Evolutionary conservation across 331 rosid genomes (phyloP).

Genomic region (Pyracantha coccinea): DNA sequence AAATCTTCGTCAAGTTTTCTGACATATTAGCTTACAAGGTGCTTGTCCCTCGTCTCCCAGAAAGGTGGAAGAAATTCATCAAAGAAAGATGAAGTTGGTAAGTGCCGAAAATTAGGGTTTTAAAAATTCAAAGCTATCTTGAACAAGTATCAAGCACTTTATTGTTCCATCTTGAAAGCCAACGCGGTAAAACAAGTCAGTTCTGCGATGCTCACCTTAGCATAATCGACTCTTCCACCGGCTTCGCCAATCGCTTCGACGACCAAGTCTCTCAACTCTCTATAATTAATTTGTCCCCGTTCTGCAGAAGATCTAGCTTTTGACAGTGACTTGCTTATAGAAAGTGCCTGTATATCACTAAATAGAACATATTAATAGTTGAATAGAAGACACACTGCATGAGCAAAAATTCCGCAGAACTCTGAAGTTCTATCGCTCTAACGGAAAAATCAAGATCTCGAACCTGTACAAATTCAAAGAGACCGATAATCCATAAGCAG

Average conservation of each 20-base stretch:
- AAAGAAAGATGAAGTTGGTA: no score
- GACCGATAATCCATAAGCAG: background rate
- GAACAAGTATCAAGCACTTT: no score
- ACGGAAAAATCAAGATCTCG: constrained; percentile 81
- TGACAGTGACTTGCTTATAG: constrained; percentile 60
- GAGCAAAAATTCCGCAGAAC: background rate
- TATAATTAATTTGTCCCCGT: constrained; percentile 50
- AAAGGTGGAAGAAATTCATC: no score
- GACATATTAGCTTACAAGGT: no score
- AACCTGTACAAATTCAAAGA: constrained; percentile 48
- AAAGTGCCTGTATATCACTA: constrained; percentile 47
- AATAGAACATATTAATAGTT: background rate
- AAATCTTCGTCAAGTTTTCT: no score
- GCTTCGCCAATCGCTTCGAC: constrained; percentile 43
- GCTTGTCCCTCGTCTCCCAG: no score
- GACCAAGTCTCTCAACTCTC: constrained; percentile 39
- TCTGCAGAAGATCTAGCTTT: constrained; percentile 51
- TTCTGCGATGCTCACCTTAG: constrained; percentile 46
- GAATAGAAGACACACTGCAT: background rate
- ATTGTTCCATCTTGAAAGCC: no score
- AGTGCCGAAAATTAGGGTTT: no score
- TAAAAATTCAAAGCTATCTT: no score
- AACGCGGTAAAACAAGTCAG: background rate
- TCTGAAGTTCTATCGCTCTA: constrained; percentile 28
- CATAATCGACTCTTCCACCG: constrained; percentile 81